Conservation (phyloP, 2,329 filamentous ascomycete species). For the Xenoacremonium recifei region DNA sequence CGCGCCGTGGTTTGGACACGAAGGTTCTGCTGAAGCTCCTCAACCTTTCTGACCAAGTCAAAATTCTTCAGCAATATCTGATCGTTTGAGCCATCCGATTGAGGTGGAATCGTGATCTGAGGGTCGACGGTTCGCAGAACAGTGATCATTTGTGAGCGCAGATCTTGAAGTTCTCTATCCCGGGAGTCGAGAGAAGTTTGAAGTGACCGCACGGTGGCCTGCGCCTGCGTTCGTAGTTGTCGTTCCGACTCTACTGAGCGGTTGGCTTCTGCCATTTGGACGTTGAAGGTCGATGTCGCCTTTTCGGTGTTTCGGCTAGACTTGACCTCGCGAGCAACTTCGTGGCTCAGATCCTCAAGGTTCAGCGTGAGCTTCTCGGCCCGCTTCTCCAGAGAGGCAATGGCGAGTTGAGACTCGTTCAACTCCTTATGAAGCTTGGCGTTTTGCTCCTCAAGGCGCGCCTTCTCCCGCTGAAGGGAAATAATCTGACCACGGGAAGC, state of each 20-base stretch:
- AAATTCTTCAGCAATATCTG: conserved; percentile 73
- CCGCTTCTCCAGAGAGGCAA: conserved; percentile 87
- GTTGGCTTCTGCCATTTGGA: conserved; percentile 86
- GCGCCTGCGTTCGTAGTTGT: conserved; percentile 80
- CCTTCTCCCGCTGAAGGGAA: conserved; percentile 79
- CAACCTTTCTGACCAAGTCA: conserved; percentile 81
- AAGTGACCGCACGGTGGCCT: conserved; percentile 78
- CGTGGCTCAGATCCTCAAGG: conserved; percentile 89
- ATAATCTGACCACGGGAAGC: conserved; percentile 74
- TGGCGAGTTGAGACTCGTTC: conserved; percentile 77
- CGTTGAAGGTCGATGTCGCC: conserved; percentile 72
- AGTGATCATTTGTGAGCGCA: conserved; percentile 75
- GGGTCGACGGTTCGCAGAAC: conserved; percentile 88
- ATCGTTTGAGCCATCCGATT: conserved; percentile 58
- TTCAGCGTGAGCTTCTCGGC: conserved; percentile 87
- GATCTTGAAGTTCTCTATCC: conserved; percentile 77
- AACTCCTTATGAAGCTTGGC: conserved; percentile 79
- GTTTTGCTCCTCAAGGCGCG: conserved; percentile 78
- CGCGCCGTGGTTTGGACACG: conserved; percentile 80
- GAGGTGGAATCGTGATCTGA: conserved; percentile 62
- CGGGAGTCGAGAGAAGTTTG: conserved; percentile 77
- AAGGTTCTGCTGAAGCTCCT: conserved; percentile 84
- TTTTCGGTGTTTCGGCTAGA: conserved; percentile 88
- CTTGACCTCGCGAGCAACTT: conserved; percentile 87
- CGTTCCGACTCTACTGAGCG: conserved; percentile 87